Evolutionary conservation across 257 asterid species (phyloP), one percentile per base, ranked within the genome.

Genomic region (Solanum pinnatisectum): DNA sequence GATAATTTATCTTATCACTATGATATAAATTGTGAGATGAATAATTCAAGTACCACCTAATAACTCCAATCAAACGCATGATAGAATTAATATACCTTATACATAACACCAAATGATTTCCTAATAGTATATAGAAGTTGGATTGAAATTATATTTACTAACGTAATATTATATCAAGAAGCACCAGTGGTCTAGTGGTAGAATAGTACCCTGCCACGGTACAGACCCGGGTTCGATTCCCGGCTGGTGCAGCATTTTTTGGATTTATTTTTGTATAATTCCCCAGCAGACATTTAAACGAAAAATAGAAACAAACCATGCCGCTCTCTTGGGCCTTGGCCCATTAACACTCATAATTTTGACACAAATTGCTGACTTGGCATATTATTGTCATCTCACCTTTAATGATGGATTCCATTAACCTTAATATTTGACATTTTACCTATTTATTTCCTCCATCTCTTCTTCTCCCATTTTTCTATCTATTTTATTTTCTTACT

Each of bases 101-200:
- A 44, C 52, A 1, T 44, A 0, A 44, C 16, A 44, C 52, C 6
- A 42, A 42, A 40, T 40, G 46, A 40, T 10, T 40, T 40, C 13
- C 37, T 36, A 36, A 36, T 36, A 36, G 39, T 36, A 36, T 36
- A 1, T 36, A 5, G 39, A 36, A 36, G 44, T 39, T 39, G 12
- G 8, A 36, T 5, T 36, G 39, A 5, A 36, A 2, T 8, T 39
- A 39, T 36, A 39, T 39, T 39, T 1, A 39, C 44, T 5, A 39
- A 2, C 44, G 11, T 39, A 0, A 9, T 0, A 0, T 0, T 1
- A 0, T 37, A 46, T 0, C 56, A 15, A 52, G 2, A 65, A 0
- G 97, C 97, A 94, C 95, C 94, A 94, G 95, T 93, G 96, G 98
- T 94, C 98, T 93, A 93, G 96, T 95, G 98, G 98, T 95, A 94